phyloP scores from a whole-genome alignment of 371 early-diverging fungal species.

The Mucor lusitanicus region DNA sequence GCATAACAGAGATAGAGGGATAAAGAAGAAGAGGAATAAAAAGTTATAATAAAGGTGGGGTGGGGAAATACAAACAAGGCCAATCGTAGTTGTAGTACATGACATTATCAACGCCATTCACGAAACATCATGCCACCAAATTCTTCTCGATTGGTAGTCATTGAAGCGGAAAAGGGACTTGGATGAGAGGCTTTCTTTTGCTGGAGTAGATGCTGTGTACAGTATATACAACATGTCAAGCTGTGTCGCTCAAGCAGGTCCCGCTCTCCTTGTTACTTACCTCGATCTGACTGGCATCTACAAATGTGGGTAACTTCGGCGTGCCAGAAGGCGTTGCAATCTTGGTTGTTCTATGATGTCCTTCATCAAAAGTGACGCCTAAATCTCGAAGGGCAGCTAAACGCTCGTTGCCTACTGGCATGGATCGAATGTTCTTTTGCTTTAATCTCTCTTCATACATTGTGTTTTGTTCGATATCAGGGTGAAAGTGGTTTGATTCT shows the following conservation, averaged over 20 bases:
- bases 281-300: conserved; percentile 34
- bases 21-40: neutral
- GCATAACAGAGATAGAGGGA: neutral
- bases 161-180: conserved; percentile 1
- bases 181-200: neutral
- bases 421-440: conserved; percentile 21
- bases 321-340: conserved; percentile 45
- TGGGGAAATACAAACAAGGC: neutral
- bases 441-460: conserved; percentile 17
- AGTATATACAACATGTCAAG: neutral
- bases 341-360: conserved; percentile 40
- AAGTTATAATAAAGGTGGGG: neutral
- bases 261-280: neutral
- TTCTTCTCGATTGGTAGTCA: neutral
- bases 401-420: conserved; percentile 38
- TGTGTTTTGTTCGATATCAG: conserved; percentile 15
- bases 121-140: conserved; percentile 1
- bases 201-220: neutral
- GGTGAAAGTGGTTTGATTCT: conserved; percentile 14
- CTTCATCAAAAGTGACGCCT: conserved; percentile 48
- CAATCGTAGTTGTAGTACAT: neutral
- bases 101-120: conserved; percentile 1
- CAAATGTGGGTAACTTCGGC: conserved; percentile 40
- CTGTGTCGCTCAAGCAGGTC: neutral
- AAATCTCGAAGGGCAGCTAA: conserved; percentile 40